Evolutionary conservation across 1,139 yeast species (phyloP).

Genomic region (Debaryomyces udenii): DNA sequence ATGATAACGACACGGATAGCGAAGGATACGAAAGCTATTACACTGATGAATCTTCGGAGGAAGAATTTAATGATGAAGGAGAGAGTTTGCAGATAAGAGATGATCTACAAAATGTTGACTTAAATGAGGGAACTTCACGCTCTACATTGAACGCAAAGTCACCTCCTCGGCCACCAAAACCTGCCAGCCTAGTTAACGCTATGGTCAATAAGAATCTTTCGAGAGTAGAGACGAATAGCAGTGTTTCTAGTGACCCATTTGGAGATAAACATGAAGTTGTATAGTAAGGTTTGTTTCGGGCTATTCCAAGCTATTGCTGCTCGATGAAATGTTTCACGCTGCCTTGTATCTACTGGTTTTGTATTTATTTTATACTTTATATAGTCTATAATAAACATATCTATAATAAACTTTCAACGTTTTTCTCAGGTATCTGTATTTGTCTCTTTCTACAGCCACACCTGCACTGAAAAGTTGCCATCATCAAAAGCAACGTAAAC

Average conservation of each 20-base stretch:
- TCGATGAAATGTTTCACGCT: too few species aligned
- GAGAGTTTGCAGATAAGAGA: slow-evolving; percentile 23
- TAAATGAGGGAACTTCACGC: slow-evolving; percentile 9
- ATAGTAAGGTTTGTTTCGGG: too few species aligned
- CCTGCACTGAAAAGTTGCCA: too few species aligned
- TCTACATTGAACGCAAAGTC: slow-evolving; percentile 16
- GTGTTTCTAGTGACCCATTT: slow-evolving; percentile 62
- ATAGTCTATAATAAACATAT: too few species aligned
- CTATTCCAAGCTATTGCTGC: too few species aligned
- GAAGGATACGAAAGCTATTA: slow-evolving; percentile 47
- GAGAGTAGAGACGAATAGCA: slow-evolving; percentile 30
- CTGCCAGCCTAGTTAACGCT: slow-evolving; percentile 15
- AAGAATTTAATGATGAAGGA: slow-evolving; percentile 21
- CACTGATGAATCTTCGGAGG: slow-evolving; percentile 45
- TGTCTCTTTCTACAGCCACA: too few species aligned
- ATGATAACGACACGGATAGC: slow-evolving; percentile 30
- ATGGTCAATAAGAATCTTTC: slow-evolving; percentile 15
- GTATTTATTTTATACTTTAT: too few species aligned
- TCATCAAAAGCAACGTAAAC: too few species aligned
- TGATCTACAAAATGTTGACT: slow-evolving; percentile 20
- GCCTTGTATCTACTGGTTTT: too few species aligned
- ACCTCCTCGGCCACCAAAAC: slow-evolving; percentile 41
- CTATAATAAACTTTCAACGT: too few species aligned
- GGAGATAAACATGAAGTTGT: slow-evolving; percentile 63
- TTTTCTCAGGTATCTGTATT: too few species aligned